phyloP scores from a whole-genome alignment of 2,329 filamentous ascomycete species.

The Paraphoma sp. region DNA sequence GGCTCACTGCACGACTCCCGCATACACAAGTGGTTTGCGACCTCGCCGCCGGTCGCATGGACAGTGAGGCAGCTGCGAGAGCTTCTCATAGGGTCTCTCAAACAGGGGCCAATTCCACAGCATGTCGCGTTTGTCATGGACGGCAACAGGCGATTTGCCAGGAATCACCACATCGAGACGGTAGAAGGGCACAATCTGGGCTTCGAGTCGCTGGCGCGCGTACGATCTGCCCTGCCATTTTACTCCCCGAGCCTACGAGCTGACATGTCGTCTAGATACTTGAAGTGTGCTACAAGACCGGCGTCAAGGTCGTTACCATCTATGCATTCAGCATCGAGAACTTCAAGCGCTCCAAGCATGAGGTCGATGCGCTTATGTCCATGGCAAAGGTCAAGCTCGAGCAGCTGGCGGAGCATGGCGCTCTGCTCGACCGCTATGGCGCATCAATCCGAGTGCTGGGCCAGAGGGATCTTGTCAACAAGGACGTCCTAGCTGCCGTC shows the following conservation, averaged over 20 bases:
- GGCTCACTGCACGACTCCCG: conserved; percentile 65
- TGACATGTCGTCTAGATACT: conserved; percentile 65
- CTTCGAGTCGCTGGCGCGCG: conserved; percentile 90
- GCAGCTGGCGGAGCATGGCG: conserved; percentile 90
- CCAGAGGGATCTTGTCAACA: conserved; percentile 80
- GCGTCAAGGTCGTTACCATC: conserved; percentile 94
- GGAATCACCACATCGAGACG: conserved; percentile 90
- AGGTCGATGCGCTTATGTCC: conserved; percentile 96
- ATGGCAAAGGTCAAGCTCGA: conserved; percentile 95
- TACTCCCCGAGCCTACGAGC: no score
- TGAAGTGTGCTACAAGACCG: conserved; percentile 97
- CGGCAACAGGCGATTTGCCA: conserved; percentile 91
- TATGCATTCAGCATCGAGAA: conserved; percentile 99
- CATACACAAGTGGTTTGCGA: conserved; percentile 77
- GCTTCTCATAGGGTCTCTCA: conserved; percentile 84
- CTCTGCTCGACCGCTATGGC: conserved; percentile 90
- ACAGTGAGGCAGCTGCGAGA: conserved; percentile 79
- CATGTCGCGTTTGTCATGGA: conserved; percentile 99
- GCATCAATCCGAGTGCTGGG: conserved; percentile 86
- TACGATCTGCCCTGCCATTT: conserved; percentile 52
- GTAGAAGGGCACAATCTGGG: conserved; percentile 95
- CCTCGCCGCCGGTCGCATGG: conserved; percentile 92
- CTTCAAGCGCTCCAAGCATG: conserved; percentile 95
- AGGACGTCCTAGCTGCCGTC: conserved; percentile 87
- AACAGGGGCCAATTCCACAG: conserved; percentile 88